Evolutionary conservation across 2,329 filamentous ascomycete genomes (phyloP), one percentile per base, ranked within the genome.

Genomic region (Fusarium hostae): DNA sequence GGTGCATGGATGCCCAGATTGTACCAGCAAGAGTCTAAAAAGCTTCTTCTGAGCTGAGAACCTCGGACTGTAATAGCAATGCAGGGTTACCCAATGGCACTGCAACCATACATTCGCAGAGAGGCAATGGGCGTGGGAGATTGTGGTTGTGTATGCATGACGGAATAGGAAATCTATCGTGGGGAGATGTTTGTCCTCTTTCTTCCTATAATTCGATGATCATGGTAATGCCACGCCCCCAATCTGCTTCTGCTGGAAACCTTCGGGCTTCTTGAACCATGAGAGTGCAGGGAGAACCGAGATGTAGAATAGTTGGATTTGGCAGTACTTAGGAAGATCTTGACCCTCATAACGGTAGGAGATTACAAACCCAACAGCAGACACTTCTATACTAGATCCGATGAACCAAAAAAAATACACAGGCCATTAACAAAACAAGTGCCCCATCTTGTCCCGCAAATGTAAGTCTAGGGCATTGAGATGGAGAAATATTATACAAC

Each of bases 21-120:
- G 15, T 26, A 28, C n/a, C 10, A 50, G 40, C 34, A 40, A 6
- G 9, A 66, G 54, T 37, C 39, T 39, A 47, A 37, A 63, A 70
- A 59, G 67, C 57, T 66, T 68, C 63, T 51, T 63, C 51, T 58
- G 47, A 62, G 59, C 51, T 73, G 59, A 74, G 63, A 63, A 62
- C 60, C 60, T 44, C 16, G 32, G 22, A 15, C 32, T 30, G 18
- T 16, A 55, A 63, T 28, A 35, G 22, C 22, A 20, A 60, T 32
- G 24, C 56, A 69, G 41, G 59, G 47, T 22, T 52, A 61, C 41
- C 40, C 32, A 24, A 64, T 28, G 22, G 28, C 24, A 37, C 32
- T 59, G 58, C 59, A 28, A 20, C 30, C n/a, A 40, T 51, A 47
- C 30, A 37, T 40, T 56, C 52, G 61, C 34, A 39, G 45, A 58